phyloP scores from a whole-genome alignment of 768 basidiomycete genomes.

The Exsudoporus frostii region DNA sequence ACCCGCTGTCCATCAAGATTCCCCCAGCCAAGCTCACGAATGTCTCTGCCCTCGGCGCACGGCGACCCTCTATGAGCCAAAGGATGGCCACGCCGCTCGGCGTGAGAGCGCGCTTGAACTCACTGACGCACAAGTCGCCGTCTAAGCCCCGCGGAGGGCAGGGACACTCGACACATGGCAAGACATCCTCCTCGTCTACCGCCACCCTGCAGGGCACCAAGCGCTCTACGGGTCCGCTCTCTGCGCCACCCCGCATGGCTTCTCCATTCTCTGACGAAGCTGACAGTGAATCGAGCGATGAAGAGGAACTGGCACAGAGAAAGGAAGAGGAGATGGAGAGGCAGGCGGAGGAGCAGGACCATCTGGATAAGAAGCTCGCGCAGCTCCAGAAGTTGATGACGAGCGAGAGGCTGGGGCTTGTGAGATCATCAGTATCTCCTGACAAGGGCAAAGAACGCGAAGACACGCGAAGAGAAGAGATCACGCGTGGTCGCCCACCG shows the following conservation, averaged over 20 bases:
- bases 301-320: constrained; percentile 49
- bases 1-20: constrained; percentile 26
- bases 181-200: constrained; percentile 65
- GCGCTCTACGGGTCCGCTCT: constrained; percentile 22
- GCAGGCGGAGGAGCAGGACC: constrained; percentile 63
- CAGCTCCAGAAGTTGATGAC: constrained; percentile 73
- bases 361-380: constrained; percentile 62
- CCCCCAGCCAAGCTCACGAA: constrained; percentile 13
- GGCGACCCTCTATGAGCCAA: constrained; percentile 38
- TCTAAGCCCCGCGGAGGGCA: constrained; percentile 30
- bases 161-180: constrained; percentile 29
- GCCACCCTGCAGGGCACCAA: constrained; percentile 59
- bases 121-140: constrained; percentile 52
- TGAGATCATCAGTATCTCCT: constrained; percentile 36
- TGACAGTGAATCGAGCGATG: constrained; percentile 55
- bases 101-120: constrained; percentile 69
- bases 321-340: constrained; percentile 71
- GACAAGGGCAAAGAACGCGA: constrained; percentile 38
- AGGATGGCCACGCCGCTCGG: constrained; percentile 54
- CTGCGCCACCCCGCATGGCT: constrained; percentile 36
- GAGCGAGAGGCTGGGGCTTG: constrained; percentile 68
- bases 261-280: constrained; percentile 54
- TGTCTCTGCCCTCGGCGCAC: constrained; percentile 6
- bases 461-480: constrained; percentile 16
- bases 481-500: constrained; percentile 42